Percentiles rank a stretch among this genome's conserved stretches.
These are phyloP conservation scores for Penicillium sp. DNA, from an alignment of 2,329 filamentous ascomycete genomes.

Conservation along the genomic window DNA sequence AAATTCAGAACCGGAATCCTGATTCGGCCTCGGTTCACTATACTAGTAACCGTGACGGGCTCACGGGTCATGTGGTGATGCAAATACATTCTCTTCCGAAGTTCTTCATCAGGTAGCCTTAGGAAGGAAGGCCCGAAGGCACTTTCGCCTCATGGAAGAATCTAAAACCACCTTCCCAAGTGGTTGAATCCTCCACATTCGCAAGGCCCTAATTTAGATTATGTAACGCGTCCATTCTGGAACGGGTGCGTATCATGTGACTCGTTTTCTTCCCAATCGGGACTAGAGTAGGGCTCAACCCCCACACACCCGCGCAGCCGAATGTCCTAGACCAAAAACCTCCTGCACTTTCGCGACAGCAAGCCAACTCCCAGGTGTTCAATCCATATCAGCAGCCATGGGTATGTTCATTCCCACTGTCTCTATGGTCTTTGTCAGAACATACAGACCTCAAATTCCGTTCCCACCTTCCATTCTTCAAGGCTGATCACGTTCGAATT, in stretches of 20 bases:
- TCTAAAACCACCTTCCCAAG: too few relatives aligned
- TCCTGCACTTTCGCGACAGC: conserved; percentile 41
- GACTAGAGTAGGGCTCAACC: conserved; percentile 47
- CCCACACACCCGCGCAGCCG: conserved; percentile 42
- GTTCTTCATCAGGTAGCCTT: background rate
- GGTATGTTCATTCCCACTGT: conserved; percentile 32
- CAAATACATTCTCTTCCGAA: background rate
- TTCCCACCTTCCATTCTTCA: background rate
- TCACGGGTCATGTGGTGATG: background rate
- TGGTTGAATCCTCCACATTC: too few relatives aligned
- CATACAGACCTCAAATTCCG: background rate
- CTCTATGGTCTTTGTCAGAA: background rate
- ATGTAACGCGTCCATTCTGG: background rate
- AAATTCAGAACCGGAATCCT: background rate
- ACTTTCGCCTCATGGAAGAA: background rate
- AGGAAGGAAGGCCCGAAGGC: background rate
- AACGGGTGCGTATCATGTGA: conserved; percentile 9
- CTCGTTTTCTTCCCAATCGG: conserved; percentile 14
- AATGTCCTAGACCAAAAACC: conserved; percentile 42
- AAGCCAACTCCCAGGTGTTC: conserved; percentile 41
- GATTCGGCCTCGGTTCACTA: too few relatives aligned
- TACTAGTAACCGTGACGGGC: too few relatives aligned
- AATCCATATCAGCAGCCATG: conserved; percentile 45
- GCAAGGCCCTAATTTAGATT: background rate
- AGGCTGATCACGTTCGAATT: conserved; percentile 17